A percentile compares a stretch with the other conserved stretches of the same genome.
These are phyloP conservation scores for Ustilago vetiveriae DNA, from an alignment of 1,284 basidiomycete species.

Conservation along the genomic window DNA sequence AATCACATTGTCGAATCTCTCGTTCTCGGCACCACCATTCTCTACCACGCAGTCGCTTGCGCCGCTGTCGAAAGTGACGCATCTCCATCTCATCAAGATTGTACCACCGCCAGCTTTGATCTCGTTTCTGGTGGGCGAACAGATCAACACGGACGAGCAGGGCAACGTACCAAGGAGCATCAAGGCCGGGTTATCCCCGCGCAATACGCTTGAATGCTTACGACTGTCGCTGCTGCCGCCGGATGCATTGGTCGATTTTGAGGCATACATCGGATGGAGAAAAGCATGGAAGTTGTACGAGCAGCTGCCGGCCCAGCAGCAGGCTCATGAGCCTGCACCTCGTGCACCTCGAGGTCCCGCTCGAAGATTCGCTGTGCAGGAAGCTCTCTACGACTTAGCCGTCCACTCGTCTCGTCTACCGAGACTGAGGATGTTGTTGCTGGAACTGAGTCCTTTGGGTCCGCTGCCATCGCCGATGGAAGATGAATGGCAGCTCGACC, in stretches of 20 bases:
- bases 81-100: constrained; percentile 41
- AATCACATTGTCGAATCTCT: constrained; percentile 36
- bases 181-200: constrained; percentile 18
- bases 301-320: constrained; percentile 17
- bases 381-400: constrained; percentile 34
- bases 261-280: constrained; percentile 33
- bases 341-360: constrained; percentile 33
- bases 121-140: constrained; percentile 26
- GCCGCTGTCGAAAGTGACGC: constrained; percentile 26
- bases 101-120: constrained; percentile 38
- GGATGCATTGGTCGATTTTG: constrained; percentile 33
- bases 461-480: constrained; percentile 17
- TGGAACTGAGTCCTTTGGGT: constrained; percentile 31
- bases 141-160: constrained; percentile 28
- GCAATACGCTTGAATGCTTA: constrained; percentile 21
- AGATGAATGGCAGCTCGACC: constrained; percentile 10
- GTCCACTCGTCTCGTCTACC: constrained; percentile 22
- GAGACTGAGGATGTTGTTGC: constrained; percentile 18
- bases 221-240: constrained; percentile 38
- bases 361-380: constrained; percentile 36
- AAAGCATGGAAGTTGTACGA: constrained; percentile 34
- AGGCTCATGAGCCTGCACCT: constrained; percentile 24
- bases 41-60: constrained; percentile 24
- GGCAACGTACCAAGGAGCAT: constrained; percentile 26
- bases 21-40: constrained; percentile 38